A percentile compares a stretch with the other conserved stretches of the same genome.
Evolutionary conservation across 441 rosid species (phyloP).

Genomic region (Theobroma grandiflorum): DNA sequence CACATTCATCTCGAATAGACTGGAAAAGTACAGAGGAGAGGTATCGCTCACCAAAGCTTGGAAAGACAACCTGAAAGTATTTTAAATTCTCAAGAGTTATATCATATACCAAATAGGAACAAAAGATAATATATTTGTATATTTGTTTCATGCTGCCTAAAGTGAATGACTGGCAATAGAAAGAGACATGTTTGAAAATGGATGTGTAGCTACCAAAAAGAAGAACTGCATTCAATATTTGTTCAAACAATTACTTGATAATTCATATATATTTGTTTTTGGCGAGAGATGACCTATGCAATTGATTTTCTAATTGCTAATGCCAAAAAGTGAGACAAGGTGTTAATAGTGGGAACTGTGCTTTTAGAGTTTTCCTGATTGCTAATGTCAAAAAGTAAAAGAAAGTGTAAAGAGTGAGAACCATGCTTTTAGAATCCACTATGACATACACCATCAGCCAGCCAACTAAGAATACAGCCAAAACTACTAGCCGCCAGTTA

Average conservation of each 20-base stretch:
- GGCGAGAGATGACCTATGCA: constrained; percentile 23
- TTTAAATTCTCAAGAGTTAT: background rate
- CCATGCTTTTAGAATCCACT: background rate
- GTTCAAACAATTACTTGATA: background rate
- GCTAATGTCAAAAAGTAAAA: background rate
- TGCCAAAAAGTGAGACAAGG: constrained; percentile 9
- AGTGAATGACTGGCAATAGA: background rate
- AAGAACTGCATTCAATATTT: background rate
- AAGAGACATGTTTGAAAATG: constrained; percentile 7
- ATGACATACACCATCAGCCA: constrained; percentile 3
- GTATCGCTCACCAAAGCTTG: constrained; percentile 95
- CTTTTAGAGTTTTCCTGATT: background rate
- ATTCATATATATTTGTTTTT: background rate
- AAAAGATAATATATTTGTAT: background rate
- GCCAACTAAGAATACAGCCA: constrained; percentile 1
- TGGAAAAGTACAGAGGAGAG: constrained; percentile 88
- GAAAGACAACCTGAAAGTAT: constrained; percentile 79
- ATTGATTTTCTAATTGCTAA: background rate
- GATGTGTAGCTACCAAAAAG: background rate
- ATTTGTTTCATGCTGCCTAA: background rate
- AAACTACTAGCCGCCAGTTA: background rate
- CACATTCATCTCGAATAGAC: constrained; percentile 90
- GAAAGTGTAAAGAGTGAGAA: constrained; percentile 5
- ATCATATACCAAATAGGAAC: background rate
- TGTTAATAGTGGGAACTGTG: constrained; percentile 15